Conservation (phyloP, 2,329 filamentous ascomycete genomes). For the Hypoxylon sp. region DNA sequence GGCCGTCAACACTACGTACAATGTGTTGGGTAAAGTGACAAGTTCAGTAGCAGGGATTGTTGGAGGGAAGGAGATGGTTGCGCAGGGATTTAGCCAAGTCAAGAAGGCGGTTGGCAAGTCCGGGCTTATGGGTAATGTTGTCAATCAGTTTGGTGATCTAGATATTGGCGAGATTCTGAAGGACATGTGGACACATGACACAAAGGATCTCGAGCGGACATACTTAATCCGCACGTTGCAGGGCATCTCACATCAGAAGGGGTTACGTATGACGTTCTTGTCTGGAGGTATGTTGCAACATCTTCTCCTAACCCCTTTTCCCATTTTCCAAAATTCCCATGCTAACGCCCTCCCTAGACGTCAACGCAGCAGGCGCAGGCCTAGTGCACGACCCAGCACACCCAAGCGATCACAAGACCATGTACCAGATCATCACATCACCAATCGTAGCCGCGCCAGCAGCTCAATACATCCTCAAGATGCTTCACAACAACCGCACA, state of each 20-base stretch:
- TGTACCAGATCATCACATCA: slow-evolving; percentile 98
- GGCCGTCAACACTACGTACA: slow-evolving; percentile 95
- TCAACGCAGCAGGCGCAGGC: slow-evolving; percentile 92
- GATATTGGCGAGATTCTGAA: slow-evolving; percentile 94
- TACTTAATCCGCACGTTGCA: slow-evolving; percentile 97
- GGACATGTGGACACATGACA: slow-evolving; percentile 98
- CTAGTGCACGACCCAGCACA: slow-evolving; percentile 94
- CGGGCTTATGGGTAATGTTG: slow-evolving; percentile 93
- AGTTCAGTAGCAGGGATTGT: slow-evolving; percentile 96
- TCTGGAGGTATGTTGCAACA: slow-evolving; percentile 80
- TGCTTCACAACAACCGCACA: slow-evolving; percentile 95
- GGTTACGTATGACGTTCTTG: slow-evolving; percentile 95
- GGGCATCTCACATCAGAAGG: slow-evolving; percentile 95
- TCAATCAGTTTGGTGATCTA: slow-evolving; percentile 96
- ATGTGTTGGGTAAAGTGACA: slow-evolving; percentile 93
- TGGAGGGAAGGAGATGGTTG: slow-evolving; percentile 92
- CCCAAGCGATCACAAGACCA: slow-evolving; percentile 95
- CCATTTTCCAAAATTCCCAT: slow-evolving; percentile 38
- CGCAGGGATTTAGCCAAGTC: slow-evolving; percentile 91
- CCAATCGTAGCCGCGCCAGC: slow-evolving; percentile 92
- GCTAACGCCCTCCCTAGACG: slow-evolving; percentile 65
- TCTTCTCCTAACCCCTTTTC: not conserved
- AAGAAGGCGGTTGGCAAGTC: slow-evolving; percentile 97
- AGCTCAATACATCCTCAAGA: slow-evolving; percentile 86
- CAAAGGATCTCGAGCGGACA: slow-evolving; percentile 95